Base-by-base conservation (phyloP, 257 asterid genomes). In the Solanum pinnatisectum region DNA sequence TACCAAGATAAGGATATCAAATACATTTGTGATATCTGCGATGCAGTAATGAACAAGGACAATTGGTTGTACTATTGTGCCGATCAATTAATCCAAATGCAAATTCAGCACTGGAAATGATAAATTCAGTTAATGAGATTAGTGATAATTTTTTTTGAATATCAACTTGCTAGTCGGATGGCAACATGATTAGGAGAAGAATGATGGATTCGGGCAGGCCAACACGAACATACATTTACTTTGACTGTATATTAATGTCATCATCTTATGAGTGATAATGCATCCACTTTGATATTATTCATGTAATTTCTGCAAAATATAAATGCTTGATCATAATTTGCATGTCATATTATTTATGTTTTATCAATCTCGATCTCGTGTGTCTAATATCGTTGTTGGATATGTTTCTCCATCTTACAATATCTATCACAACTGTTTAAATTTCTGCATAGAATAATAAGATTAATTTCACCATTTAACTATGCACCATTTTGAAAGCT, bases 21-120 rank as follows among this genome's bases (percentile, higher is more conserved):
- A 13, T 88, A 33, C 30, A 23, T 10, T 15, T 91, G 93, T 42
- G 86, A 89, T 39, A 8, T 87, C 5, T 91, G 92, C 35, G 5
- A 30, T n/a, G 84, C 76, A 12, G 46, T 6, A 5, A 84, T 86
- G 85, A 60, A 86, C 32, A 25, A 8, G 7, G 65, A 30, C 11
- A 76, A 36, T 16, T 90, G 93, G 93, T 16, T 68, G 42, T 90
- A 90, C 37, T 86, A 76, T 12, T 90, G 93, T 40, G 85, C 35
- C 18, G 56, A 46, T 46, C 56, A 3, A 30, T n/a, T 25, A 32
- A 71, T 32, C 84, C 35, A n/a, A 77, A 77, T n/a, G 23, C 40
- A 46, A 30, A 39, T 78, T 56, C 33, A 78, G 79, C 63, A 16
- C 20, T 65, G 49, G 84, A 73, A 35, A 30, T 60, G 39, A 37